phyloP scores from a whole-genome alignment of 2,329 filamentous ascomycete genomes.

The Rutstroemia sp. region DNA sequence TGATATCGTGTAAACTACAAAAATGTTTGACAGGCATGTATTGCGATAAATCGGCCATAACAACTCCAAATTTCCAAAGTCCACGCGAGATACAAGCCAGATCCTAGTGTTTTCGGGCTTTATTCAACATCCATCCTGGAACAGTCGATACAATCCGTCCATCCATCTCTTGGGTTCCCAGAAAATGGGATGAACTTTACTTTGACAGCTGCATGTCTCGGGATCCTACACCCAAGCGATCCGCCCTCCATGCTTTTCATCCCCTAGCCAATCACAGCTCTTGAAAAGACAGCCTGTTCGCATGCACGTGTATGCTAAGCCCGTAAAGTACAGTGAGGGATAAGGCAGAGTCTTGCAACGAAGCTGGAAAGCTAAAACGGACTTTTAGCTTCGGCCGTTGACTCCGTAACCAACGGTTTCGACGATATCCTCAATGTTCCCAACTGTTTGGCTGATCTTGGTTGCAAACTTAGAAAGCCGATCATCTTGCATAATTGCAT shows the following conservation, averaged over 20 bases:
- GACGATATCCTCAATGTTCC: background rate
- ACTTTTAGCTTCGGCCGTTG: background rate
- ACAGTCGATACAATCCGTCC: background rate
- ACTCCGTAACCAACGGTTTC: background rate
- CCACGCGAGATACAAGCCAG: background rate
- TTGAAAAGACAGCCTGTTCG: background rate
- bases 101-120: background rate
- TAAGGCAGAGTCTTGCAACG: background rate
- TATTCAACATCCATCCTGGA: background rate
- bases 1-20: background rate
- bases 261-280: background rate
- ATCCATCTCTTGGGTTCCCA: background rate
- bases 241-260: background rate
- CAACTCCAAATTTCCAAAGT: background rate
- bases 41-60: background rate
- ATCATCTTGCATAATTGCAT: background rate
- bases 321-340: too few species aligned
- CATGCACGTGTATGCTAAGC: background rate
- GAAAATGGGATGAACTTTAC: background rate
- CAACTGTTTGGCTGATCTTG: background rate
- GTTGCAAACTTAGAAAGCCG: background rate
- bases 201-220: slow-evolving; percentile 11
- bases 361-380: too few species aligned
- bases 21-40: background rate
- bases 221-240: slow-evolving; percentile 6